phyloP scores from a whole-genome alignment of 2,329 filamentous ascomycete species.

The Penicillium verrucosum region DNA sequence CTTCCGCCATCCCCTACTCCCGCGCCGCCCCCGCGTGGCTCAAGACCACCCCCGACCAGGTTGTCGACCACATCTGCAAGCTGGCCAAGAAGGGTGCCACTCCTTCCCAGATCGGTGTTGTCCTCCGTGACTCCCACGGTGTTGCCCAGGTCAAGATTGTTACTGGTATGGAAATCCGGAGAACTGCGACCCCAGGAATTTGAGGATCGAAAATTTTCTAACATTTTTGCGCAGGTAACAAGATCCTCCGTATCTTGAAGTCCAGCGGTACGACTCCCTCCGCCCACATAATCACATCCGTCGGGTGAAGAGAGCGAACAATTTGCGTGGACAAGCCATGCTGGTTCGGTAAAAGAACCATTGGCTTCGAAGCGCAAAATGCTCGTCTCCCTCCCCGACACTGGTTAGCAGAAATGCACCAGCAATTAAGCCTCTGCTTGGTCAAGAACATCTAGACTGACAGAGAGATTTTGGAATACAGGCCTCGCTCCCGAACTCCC shows the following conservation, averaged over 20 bases:
- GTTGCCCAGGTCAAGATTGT: slow-evolving; percentile 97
- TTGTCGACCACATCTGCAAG: slow-evolving; percentile 98
- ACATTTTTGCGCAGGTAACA: slow-evolving; percentile 71
- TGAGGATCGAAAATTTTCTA: slow-evolving; percentile 30
- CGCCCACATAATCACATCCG: slow-evolving; percentile 19
- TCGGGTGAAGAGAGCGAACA: slow-evolving; percentile 25
- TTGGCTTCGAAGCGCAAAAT: slow-evolving; percentile 3
- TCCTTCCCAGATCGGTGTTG: slow-evolving; percentile 97
- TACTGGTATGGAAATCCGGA: slow-evolving; percentile 65
- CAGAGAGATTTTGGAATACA: slow-evolving; percentile 80
- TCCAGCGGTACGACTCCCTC: slow-evolving; percentile 71
- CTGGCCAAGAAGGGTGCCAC: slow-evolving; percentile 98
- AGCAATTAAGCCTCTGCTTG: slow-evolving; percentile 73
- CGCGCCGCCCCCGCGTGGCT: slow-evolving; percentile 90
- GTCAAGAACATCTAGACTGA: slow-evolving; percentile 69
- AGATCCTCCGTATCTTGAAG: slow-evolving; percentile 99
- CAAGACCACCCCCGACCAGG: slow-evolving; percentile 97
- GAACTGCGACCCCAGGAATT: background rate
- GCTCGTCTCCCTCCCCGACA: slow-evolving; percentile 12
- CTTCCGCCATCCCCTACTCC: slow-evolving; percentile 95
- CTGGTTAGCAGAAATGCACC: slow-evolving; percentile 32
- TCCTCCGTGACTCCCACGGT: slow-evolving; percentile 97
- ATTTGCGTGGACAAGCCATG: slow-evolving; percentile 11
- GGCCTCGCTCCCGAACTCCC: slow-evolving; percentile 98
- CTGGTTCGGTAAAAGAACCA: slow-evolving; percentile 7